Percentiles rank a stretch among this genome's conserved stretches.
Conservation (phyloP, 2,329 filamentous ascomycete genomes). For the Phaeosphaeria sp. region DNA sequence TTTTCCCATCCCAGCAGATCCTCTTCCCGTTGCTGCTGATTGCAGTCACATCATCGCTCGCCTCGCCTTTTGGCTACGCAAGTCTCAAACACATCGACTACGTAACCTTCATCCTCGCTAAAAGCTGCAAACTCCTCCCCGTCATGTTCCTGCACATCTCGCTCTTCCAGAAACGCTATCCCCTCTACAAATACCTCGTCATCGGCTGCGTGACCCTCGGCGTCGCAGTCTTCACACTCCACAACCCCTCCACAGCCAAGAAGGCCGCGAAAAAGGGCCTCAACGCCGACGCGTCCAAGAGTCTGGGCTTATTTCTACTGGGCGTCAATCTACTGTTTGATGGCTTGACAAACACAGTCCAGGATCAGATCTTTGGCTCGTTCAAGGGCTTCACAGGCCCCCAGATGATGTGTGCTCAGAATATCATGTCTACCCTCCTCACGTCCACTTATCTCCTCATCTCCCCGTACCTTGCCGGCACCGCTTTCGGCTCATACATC, state of each 20-base stretch:
- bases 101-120: conserved; percentile 95
- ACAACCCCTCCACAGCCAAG: conserved; percentile 61
- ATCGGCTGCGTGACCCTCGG: conserved; percentile 89
- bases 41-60: conserved; percentile 84
- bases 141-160: conserved; percentile 98
- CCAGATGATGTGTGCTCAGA: conserved; percentile 99
- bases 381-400: conserved; percentile 86
- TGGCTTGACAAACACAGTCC: conserved; percentile 93
- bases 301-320: conserved; percentile 83
- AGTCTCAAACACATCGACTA: conserved; percentile 94
- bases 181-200: conserved; percentile 95
- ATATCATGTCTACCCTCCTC: conserved; percentile 81
- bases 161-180: conserved; percentile 86
- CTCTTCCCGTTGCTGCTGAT: conserved; percentile 82
- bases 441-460: conserved; percentile 78
- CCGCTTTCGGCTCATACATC: conserved; percentile 49
- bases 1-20: conserved; percentile 80
- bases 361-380: conserved; percentile 85
- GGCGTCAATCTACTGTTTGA: conserved; percentile 93
- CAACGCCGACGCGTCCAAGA: conserved; percentile 66
- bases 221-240: conserved; percentile 93
- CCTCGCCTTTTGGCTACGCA: conserved; percentile 95
- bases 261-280: conserved; percentile 54
- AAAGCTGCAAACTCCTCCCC: conserved; percentile 97
- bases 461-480: conserved; percentile 79